Evolutionary conservation across 352 stramenopile species (phyloP).

Genomic region (Globisporangium camurandrum): DNA sequence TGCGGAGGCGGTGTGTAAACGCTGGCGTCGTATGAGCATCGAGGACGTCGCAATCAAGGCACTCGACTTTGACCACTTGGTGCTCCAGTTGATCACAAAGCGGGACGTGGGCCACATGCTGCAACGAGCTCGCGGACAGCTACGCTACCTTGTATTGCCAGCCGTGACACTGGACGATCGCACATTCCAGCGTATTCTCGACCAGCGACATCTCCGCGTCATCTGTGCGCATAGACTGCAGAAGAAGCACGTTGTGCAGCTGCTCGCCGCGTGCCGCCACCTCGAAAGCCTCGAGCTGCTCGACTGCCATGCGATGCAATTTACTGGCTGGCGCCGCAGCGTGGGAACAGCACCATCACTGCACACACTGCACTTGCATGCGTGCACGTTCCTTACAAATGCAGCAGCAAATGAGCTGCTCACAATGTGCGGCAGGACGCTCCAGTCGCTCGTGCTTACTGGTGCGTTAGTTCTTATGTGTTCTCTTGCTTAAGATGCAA

Average conservation of each 20-base stretch:
- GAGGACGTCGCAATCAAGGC: constrained; percentile 31
- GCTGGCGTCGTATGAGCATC: constrained; percentile 35
- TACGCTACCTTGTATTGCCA: constrained; percentile 31
- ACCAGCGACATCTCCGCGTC: constrained; percentile 23
- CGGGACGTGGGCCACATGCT: constrained; percentile 32
- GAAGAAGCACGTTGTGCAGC: constrained; percentile 43
- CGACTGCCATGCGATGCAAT: constrained; percentile 39
- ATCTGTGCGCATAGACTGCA: constrained; percentile 50
- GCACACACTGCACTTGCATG: constrained; percentile 35
- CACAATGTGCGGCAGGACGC: constrained; percentile 19
- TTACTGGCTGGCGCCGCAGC: constrained; percentile 31
- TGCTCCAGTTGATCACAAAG: constrained; percentile 18
- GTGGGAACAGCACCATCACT: constrained; percentile 16
- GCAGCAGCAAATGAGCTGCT: constrained; percentile 30
- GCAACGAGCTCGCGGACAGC: constrained; percentile 22
- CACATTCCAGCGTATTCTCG: constrained; percentile 26
- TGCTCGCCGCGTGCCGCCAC: constrained; percentile 25
- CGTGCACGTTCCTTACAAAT: constrained; percentile 42
- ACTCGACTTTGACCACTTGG: constrained; percentile 39
- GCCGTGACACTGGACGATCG: constrained; percentile 38
- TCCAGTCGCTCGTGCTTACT: constrained; percentile 38
- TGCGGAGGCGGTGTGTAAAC: constrained; percentile 46
- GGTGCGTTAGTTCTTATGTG: constrained; percentile 16
- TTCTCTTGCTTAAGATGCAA: not conserved
- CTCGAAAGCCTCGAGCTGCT: constrained; percentile 45